Evolutionary conservation across 371 early-diverging fungal genomes (phyloP), one percentile per base, ranked within the genome.

Genomic region (Rhizopus microsporus): DNA sequence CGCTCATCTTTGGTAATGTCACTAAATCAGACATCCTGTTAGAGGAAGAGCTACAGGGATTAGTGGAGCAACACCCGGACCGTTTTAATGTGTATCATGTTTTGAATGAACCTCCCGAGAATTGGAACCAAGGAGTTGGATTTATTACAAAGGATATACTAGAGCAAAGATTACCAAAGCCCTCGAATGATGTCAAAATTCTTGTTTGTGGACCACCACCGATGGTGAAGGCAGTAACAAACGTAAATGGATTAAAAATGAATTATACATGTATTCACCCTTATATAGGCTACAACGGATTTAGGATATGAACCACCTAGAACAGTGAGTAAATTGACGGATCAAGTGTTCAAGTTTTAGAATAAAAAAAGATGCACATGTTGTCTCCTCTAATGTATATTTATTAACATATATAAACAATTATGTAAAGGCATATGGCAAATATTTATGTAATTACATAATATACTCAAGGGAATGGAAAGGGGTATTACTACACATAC

Each of bases 201-300:
- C 78, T 94, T 53, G 71, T 95, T 12, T 95, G 96, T 63, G 96
- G 96, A 23, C 95, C 95, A 42, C 88, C 88, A 44, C 92, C 90
- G 3, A 91, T 95, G 90, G 75, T 94, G 59, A 82, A 84, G 56
- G 88, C 90, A 54, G 89, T 95, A 88, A 62, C 74, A 51, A 75
- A 55, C 30, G 62, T 65, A 55, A 31, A 16, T 54, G 5, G 7
- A n/a, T 16, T n/a, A 17, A 10, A 7, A 13, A 48, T 32, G 5
- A 12, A 31, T 37, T 47, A 30, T 74, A 52, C 17, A 34, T 54
- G 17, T 17, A 9, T 31, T 10, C 9, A 44, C 44, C 3, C 40
- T 29, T 47, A n/a, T 49, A 9, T 64, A 77, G 62, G 51, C 75
- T 33, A 78, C 85, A 17, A 77, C 75, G 29, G 77, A 79, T 7